A percentile compares a stretch with the other conserved stretches of the same genome.
These are phyloP conservation scores for Chalciporus piperatus DNA, from an alignment of 768 basidiomycete genomes.

Conservation along the genomic window DNA sequence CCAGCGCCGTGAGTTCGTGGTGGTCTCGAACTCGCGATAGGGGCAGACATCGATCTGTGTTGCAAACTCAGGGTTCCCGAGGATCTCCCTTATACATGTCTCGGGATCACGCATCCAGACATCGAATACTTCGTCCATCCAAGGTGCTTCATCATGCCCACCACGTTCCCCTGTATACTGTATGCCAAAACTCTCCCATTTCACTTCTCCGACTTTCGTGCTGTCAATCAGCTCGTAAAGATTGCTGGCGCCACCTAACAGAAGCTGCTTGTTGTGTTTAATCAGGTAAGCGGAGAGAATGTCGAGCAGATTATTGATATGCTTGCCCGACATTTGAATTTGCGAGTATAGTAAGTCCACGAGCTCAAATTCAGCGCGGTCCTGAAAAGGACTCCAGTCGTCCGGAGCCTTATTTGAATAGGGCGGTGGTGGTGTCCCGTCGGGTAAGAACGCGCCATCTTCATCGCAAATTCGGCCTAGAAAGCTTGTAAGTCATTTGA, in stretches of 20 bases:
- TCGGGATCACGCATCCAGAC: neutral
- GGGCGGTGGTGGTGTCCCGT: slow-evolving; percentile 1
- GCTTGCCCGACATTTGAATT: neutral
- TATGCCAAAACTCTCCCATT: too few species aligned
- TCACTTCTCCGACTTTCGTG: too few species aligned
- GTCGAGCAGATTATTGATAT: neutral
- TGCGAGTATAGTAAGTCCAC: neutral
- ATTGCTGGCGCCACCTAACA: too few species aligned
- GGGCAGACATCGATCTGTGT: neutral
- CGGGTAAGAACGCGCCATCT: slow-evolving; percentile 4
- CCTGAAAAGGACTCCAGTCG: slow-evolving; percentile 1
- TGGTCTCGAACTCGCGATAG: neutral
- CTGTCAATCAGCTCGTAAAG: too few species aligned
- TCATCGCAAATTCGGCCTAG: slow-evolving; percentile 1
- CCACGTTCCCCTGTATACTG: too few species aligned
- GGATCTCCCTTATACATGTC: neutral
- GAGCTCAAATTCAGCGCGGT: neutral
- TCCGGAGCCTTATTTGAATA: neutral
- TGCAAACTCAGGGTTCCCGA: neutral
- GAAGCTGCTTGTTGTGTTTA: neutral
- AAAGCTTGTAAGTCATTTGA: neutral
- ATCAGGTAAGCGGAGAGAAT: neutral
- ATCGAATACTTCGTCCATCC: neutral
- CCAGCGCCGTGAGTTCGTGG: neutral
- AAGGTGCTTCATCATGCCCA: neutral